phyloP scores from a whole-genome alignment of 495 filamentous ascomycete species.

The Penicillium subrubescens region DNA sequence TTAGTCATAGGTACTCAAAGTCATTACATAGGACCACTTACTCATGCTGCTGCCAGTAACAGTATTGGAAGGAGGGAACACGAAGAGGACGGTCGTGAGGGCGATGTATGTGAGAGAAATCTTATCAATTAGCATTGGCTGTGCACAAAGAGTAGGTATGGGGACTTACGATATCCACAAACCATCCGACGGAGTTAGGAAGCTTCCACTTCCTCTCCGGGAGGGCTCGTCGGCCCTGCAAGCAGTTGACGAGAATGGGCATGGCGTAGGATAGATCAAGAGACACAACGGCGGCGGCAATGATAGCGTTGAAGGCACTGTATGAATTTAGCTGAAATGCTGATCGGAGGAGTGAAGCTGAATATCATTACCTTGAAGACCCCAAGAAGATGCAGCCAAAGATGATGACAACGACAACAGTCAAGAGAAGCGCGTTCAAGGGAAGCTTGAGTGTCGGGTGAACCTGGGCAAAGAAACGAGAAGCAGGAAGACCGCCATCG shows the following conservation, averaged over 20 bases:
- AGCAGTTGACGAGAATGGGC: constrained; percentile 64
- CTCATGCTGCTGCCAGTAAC: constrained; percentile 71
- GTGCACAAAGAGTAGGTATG: constrained; percentile 22
- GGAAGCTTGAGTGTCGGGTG: constrained; percentile 64
- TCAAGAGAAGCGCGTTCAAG: constrained; percentile 66
- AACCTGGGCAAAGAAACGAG: constrained; percentile 60
- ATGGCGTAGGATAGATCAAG: constrained; percentile 72
- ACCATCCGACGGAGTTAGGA: constrained; percentile 57
- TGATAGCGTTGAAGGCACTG: constrained; percentile 61
- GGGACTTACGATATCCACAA: constrained; percentile 54
- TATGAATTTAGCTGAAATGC: neutral
- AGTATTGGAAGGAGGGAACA: constrained; percentile 67
- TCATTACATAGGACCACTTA: constrained; percentile 26
- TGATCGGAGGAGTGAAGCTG: neutral
- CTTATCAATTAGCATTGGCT: constrained; percentile 26
- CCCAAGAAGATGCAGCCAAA: constrained; percentile 74
- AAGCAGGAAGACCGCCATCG: constrained; percentile 69
- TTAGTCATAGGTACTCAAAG: neutral
- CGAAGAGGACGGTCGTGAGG: constrained; percentile 71
- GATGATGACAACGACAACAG: constrained; percentile 60
- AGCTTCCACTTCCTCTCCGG: constrained; percentile 63
- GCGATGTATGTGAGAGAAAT: constrained; percentile 64
- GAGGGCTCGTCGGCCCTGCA: constrained; percentile 62
- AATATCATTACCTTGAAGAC: constrained; percentile 56
- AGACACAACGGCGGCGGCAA: constrained; percentile 69